Percentiles rank a stretch among this genome's conserved stretches.
These are phyloP conservation scores for Trichoderma koningii DNA, from an alignment of 2,329 filamentous ascomycete genomes.

Conservation along the genomic window DNA sequence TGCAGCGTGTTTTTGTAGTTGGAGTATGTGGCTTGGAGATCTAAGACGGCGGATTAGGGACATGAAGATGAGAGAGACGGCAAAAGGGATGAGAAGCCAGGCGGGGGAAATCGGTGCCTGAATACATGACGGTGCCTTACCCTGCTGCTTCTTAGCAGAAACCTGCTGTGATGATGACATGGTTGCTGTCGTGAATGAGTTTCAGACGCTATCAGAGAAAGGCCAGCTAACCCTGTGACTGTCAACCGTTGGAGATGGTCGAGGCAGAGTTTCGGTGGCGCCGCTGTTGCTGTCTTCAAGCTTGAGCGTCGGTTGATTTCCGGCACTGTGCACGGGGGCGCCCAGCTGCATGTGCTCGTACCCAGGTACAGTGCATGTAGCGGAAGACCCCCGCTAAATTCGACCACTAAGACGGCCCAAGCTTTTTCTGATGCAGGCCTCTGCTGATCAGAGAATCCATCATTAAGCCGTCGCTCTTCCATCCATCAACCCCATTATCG, in stretches of 20 bases:
- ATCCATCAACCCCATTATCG: neutral
- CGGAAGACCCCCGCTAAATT: slow-evolving; percentile 1
- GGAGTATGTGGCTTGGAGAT: slow-evolving; percentile 77
- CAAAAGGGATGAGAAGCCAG: neutral
- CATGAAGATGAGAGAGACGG: slow-evolving; percentile 5
- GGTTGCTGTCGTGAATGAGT: slow-evolving; percentile 1
- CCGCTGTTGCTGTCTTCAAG: neutral
- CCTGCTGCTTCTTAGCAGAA: slow-evolving; percentile 73
- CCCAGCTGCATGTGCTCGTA: slow-evolving; percentile 3
- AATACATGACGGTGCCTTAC: slow-evolving; percentile 44
- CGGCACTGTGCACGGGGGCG: slow-evolving; percentile 15
- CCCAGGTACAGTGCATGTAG: neutral
- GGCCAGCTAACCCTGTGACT: slow-evolving; percentile 9
- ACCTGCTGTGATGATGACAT: slow-evolving; percentile 45
- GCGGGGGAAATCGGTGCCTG: slow-evolving; percentile 25
- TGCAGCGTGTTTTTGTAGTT: slow-evolving; percentile 80
- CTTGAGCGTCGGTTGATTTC: slow-evolving; percentile 16
- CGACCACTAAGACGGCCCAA: slow-evolving; percentile 33
- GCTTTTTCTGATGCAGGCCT: slow-evolving; percentile 31
- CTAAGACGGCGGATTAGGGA: slow-evolving; percentile 46
- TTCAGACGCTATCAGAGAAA: neutral
- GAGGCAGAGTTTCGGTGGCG: slow-evolving; percentile 19
- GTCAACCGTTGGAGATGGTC: slow-evolving; percentile 10
- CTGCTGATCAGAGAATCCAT: neutral
- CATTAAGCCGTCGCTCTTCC: neutral